phyloP scores from a whole-genome alignment of 208 protist species.

The Trypanosomatidae sp. region DNA sequence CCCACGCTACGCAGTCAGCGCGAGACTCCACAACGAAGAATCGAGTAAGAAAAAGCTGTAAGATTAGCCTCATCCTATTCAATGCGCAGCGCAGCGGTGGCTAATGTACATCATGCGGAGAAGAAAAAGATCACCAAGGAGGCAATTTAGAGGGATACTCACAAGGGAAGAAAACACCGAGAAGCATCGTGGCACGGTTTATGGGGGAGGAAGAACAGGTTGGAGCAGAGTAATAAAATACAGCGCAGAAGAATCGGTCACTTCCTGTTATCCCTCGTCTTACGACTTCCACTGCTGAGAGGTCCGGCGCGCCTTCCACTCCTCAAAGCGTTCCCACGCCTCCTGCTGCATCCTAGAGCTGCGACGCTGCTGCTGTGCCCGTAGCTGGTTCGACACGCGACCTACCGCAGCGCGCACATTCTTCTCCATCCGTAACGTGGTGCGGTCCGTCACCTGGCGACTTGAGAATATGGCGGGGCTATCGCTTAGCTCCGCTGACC shows the following conservation, averaged over 20 bases:
- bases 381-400: slow-evolving; percentile 31
- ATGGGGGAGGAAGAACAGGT: not conserved
- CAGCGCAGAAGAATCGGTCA: not conserved
- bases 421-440: slow-evolving; percentile 21
- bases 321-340: slow-evolving; percentile 67
- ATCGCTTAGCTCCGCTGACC: not conserved
- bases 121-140: slow-evolving; percentile 4
- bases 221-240: not conserved
- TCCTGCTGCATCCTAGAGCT: slow-evolving; percentile 14
- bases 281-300: slow-evolving; percentile 5
- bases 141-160: not conserved
- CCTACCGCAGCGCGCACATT: slow-evolving; percentile 40
- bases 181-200: not conserved
- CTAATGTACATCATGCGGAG: slow-evolving; percentile 3
- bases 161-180: not conserved
- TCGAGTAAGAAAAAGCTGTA: not conserved
- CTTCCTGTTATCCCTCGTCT: not conserved
- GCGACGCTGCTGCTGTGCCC: slow-evolving; percentile 13
- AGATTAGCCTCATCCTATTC: not conserved
- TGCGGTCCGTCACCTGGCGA: slow-evolving; percentile 14
- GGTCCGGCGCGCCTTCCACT: slow-evolving; percentile 54
- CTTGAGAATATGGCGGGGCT: not conserved
- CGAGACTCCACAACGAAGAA: not conserved
- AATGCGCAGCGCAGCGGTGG: not conserved
- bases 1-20: too few species aligned